Evolutionary conservation across 305 asterid genomes (phyloP), one percentile per base, ranked within the genome.

Genomic region (Fraxinus nigra): DNA sequence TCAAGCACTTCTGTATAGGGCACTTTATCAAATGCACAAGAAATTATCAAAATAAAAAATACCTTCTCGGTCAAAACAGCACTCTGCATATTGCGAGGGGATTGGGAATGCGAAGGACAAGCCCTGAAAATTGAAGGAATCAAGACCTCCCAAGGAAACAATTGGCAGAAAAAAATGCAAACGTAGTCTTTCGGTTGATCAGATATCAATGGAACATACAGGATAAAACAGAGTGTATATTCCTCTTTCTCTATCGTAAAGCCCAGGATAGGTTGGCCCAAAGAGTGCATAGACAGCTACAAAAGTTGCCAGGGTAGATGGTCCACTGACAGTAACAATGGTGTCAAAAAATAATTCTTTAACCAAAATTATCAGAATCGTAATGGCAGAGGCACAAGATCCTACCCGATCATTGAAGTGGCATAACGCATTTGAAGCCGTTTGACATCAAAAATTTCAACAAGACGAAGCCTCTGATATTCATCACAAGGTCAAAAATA

Each of bases 231-330:
- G 83, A 14, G 97, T 95, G 90, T 95, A 95, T 51, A 90, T 87
- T 28, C 97, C 92, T 90, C 98, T 84, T 73, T 86, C 97, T 86
- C 90, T 89, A 86, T 95, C 99, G 69, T 90, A 95, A 46, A 88
- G 90, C 85, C 98, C 99, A 78, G 99, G 98, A 87, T 91, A 95
- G 40, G 98, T 95, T 0, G 98, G 98, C 85, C 99, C 98, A 78
- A 95, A 95, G 79, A 93, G 93, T 67, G 94, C 92, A 87, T 95
- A 95, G 48, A 95, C 97, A n/a, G 98, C 97, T 11, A 93, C 98
- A 89, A 93, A 95, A 77, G 99, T 95, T n/a, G 98, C 99, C 6
- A 93, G 88, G 43, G 93, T 92, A 24, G 98, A 92, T 0, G 95
- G 92, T 72, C 98, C 99, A 20, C 99, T 95, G 87, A 75, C 82